Evolutionary conservation across 768 basidiomycete genomes (phyloP), one percentile per base, ranked within the genome.

Genomic region (Mycena floridula): DNA sequence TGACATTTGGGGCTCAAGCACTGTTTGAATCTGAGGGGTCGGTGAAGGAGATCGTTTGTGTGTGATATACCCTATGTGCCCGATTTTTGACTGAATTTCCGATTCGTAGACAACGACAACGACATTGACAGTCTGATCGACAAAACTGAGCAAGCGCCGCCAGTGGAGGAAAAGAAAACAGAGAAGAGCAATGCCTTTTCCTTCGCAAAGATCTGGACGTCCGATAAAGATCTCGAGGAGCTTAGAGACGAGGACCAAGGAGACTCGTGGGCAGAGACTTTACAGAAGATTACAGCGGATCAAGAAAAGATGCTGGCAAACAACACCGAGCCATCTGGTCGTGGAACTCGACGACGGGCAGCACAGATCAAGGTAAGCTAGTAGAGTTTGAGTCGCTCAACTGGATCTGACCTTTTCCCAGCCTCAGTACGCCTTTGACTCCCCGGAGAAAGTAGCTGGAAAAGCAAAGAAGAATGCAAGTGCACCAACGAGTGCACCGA

Each of bases 181-280:
- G 74, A 72, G 46, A 74, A 76, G 37, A 65, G 73, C n/a, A 68
- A 70, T 27, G 69, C 78, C 7, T 96, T 97, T 59, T 78, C 77
- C 5, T 95, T 94, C 55, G 92, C 94, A 9, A 93, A 94, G 60
- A 76, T 97, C 35, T 97, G 94, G 94, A 79, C 85, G 1, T 81
- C 85, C 20, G 81, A 85, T 48, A 84, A 85, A 56, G 84, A 84
- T 43, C 61, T 89, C 39, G 85, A 85, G 57, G 85, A 88, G 13
- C 57, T 89, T 18, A 71, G 65, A 25, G 85, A 85, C 37, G 69
- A 66, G 5, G 54, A 69, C 3, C 72, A 81, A 44, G 72, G 67
- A 24, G 84, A 90, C 59, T 89, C 89, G n/a, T 94, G 90, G 92
- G 76, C 83, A 9, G 74, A 77, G 43, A 79, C 88, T 8, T 62